Percentiles rank a stretch among this genome's conserved stretches.
Conservation (phyloP, 192 early-diverging fungal species). For the Gamsiella multidivaricata region DNA sequence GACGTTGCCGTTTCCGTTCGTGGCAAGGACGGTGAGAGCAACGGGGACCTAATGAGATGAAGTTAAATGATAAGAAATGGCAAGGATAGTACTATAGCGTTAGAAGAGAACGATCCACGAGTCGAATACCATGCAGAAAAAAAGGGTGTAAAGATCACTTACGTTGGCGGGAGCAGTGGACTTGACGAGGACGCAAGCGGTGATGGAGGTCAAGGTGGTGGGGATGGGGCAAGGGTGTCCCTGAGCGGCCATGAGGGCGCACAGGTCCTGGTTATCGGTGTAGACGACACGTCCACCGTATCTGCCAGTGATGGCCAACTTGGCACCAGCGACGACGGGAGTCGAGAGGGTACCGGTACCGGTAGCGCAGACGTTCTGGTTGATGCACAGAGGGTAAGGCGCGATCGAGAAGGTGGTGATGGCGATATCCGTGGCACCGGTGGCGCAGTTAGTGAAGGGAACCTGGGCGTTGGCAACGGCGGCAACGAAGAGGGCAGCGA, state of each 20-base stretch:
- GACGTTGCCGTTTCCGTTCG: slow-evolving; percentile 26
- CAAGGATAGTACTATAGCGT: background rate
- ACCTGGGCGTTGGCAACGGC: slow-evolving; percentile 57
- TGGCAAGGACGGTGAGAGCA: slow-evolving; percentile 4
- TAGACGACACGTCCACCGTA: slow-evolving; percentile 28
- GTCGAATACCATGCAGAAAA: background rate
- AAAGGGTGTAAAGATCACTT: background rate
- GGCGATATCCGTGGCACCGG: slow-evolving; percentile 57
- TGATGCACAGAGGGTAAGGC: slow-evolving; percentile 55
- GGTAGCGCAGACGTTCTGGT: slow-evolving; percentile 32
- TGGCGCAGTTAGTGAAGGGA: slow-evolving; percentile 51
- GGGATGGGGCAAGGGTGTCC: slow-evolving; percentile 36
- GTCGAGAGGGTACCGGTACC: slow-evolving; percentile 46
- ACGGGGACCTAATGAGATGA: slow-evolving; percentile 12
- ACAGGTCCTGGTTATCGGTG: slow-evolving; percentile 35
- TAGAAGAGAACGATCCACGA: too few relatives aligned
- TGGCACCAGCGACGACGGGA: slow-evolving; percentile 30
- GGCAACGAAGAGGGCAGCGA: slow-evolving; percentile 57
- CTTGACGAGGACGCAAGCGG: slow-evolving; percentile 24
- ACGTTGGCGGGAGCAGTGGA: slow-evolving; percentile 11
- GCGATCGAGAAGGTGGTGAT: slow-evolving; percentile 52
- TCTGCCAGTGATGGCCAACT: slow-evolving; percentile 11
- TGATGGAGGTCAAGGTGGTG: slow-evolving; percentile 22
- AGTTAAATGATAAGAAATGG: background rate
- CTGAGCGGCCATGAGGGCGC: slow-evolving; percentile 12